phyloP scores from a whole-genome alignment of 257 asterid genomes.

The Solanum tarapatanum region DNA sequence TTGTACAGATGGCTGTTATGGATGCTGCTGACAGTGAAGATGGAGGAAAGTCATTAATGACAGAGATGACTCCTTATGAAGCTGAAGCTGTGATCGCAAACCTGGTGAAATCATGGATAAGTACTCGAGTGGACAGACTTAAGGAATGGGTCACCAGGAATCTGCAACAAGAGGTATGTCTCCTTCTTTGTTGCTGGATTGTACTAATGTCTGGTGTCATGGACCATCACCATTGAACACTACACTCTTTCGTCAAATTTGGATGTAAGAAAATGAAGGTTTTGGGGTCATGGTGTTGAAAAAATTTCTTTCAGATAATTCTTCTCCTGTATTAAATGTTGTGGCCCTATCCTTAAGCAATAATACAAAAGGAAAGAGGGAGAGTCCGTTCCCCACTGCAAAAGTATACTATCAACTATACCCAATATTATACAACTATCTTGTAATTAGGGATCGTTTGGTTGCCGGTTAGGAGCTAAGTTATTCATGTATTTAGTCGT shows the following conservation, averaged over 20 bases:
- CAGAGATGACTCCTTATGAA: constrained; percentile 92
- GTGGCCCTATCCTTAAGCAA: background rate
- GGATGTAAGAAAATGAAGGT: background rate
- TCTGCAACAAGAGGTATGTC: constrained; percentile 71
- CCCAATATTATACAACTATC: background rate
- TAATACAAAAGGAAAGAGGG: background rate
- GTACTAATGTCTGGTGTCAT: background rate
- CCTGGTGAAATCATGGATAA: constrained; percentile 78
- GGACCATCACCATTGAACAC: background rate
- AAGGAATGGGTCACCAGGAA: constrained; percentile 82
- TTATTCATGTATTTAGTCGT: background rate
- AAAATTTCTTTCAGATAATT: background rate
- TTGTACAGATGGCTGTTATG: constrained; percentile 84
- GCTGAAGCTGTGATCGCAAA: constrained; percentile 61
- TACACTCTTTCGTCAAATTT: background rate
- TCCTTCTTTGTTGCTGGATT: background rate
- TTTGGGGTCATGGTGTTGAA: background rate
- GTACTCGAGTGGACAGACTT: constrained; percentile 61
- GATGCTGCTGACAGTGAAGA: constrained; percentile 91
- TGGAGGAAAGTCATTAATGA: constrained; percentile 89
- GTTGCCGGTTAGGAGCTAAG: background rate
- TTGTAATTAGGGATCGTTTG: background rate
- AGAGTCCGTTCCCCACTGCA: background rate
- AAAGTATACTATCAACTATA: background rate
- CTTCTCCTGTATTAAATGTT: background rate